Base-by-base conservation (phyloP, 2,329 filamentous ascomycete species). In the Scytalidium sp. region DNA sequence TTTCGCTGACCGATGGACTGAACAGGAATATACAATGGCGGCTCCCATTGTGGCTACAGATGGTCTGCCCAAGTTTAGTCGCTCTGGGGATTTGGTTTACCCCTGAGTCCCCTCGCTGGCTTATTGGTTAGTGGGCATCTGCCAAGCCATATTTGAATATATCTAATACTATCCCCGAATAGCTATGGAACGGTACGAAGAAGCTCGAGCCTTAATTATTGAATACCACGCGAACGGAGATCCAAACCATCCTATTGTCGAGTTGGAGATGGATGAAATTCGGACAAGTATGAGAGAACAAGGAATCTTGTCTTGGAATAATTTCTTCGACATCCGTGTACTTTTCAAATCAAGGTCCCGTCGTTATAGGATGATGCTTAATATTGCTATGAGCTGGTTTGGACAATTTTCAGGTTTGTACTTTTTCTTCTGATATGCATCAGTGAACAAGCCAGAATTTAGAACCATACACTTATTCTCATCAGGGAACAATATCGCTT, bases 21-120 rank as follows among this genome's bases (percentile, higher is more conserved):
- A 19, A 21, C 8, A 47, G 47, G 3, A 50, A 59, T 25, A 36
- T 56, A 9, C 53, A 73, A 5, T 82, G 79, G 78, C 68, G 72
- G 19, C 70, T 80, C 19, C 78, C 78, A 1, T 63, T 79, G 19
- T 74, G 72, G 65, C 53, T 71, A 2, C 71, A 74, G 50, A 56
- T 70, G 45, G 57, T 71, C 17, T 69, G 67, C 29, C 60, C 69
- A 5, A 63, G 62, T 1, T 29, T 29, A 29, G 25, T 29, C 25
- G 25, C 25, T 29, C 25, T 29, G 25, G 25, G 25, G 25, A 29
- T 70, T 4, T 75, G 70, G 23, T 69, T 76, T 52, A 64, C 80
- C 4, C 78, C 78, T 1, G 78, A 82, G 56, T 76, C 73, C 23
- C 79, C 79, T 4, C 64, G 79, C 41, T 81, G 77, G 78, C 65